These are phyloP conservation scores for Colletotrichum liaoningense DNA, from an alignment of 2,329 filamentous ascomycete species.

Conservation along the genomic window DNA sequence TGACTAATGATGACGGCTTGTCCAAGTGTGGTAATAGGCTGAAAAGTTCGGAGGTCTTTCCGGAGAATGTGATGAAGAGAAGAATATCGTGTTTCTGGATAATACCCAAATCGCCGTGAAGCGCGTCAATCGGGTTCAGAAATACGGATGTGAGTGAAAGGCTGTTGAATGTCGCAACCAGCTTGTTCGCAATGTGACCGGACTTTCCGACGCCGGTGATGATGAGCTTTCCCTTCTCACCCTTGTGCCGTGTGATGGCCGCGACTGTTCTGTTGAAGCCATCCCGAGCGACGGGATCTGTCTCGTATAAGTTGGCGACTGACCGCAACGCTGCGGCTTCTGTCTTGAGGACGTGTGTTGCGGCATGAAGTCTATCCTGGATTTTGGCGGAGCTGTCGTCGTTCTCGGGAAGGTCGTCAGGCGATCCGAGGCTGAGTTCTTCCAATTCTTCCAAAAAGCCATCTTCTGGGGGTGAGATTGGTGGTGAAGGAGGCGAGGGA, in stretches of 20 bases:
- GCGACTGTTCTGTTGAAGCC: constrained; percentile 80
- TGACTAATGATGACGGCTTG: constrained; percentile 73
- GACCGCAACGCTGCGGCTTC: constrained; percentile 82
- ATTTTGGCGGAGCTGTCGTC: constrained; percentile 37
- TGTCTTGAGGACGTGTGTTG: constrained; percentile 86
- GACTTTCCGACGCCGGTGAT: constrained; percentile 93
- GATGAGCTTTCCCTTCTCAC: constrained; percentile 78
- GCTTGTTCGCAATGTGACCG: constrained; percentile 88
- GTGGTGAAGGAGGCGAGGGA: constrained; percentile 62
- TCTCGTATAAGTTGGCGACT: constrained; percentile 82
- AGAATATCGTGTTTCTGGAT: constrained; percentile 80
- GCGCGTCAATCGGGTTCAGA: constrained; percentile 89
- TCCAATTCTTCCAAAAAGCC: constrained; percentile 31
- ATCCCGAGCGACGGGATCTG: constrained; percentile 72
- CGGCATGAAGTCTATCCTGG: constrained; percentile 65
- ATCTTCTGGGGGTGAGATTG: constrained; percentile 32
- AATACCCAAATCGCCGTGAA: constrained; percentile 92
- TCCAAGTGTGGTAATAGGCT: constrained; percentile 82
- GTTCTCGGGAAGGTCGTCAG: constrained; percentile 32
- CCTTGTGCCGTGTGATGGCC: constrained; percentile 71
- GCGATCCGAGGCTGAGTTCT: constrained; percentile 33
- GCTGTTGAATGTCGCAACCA: constrained; percentile 93
- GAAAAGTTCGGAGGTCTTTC: constrained; percentile 86
- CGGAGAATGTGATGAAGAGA: constrained; percentile 90
- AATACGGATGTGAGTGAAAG: constrained; percentile 84